Percentiles rank a stretch among this genome's conserved stretches.
Conservation (phyloP, 345 rosid genomes). For the Melaleuca quinquenervia region DNA sequence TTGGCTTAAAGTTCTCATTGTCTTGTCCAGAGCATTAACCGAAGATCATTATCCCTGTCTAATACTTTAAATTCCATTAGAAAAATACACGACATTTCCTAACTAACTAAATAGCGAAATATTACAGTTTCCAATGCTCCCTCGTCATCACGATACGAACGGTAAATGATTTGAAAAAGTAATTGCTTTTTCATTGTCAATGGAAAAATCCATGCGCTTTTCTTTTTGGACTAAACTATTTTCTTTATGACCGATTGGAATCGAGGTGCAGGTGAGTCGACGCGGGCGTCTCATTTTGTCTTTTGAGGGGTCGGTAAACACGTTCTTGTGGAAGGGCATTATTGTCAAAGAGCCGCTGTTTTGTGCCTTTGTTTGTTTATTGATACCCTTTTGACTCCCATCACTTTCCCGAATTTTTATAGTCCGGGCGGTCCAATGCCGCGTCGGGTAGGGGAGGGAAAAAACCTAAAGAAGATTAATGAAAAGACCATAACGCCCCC, state of each 20-base stretch:
- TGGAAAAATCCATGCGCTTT: background rate
- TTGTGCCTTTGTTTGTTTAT: background rate
- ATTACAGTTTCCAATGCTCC: background rate
- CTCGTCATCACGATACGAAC: accelerated
- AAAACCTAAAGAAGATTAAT: background rate
- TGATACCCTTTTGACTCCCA: background rate
- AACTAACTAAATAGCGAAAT: no score
- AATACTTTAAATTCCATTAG: no score
- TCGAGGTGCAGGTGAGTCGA: background rate
- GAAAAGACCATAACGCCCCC: background rate
- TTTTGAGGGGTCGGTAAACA: background rate
- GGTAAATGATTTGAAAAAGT: background rate
- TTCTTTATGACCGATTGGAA: background rate
- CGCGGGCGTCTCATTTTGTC: background rate
- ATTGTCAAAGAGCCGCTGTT: background rate
- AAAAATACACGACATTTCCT: no score
- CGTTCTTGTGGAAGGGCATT: background rate
- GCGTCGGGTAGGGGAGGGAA: background rate
- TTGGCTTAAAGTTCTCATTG: no score
- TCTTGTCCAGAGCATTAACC: no score
- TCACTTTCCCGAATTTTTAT: background rate
- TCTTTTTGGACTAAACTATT: background rate
- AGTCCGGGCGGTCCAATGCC: background rate
- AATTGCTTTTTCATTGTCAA: background rate
- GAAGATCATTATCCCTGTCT: no score